A percentile compares a stretch with the other conserved stretches of the same genome.
Evolutionary conservation across 225 moss, liverwort and hornwort species (phyloP).

Genomic region (Sphagnum tenellum): DNA sequence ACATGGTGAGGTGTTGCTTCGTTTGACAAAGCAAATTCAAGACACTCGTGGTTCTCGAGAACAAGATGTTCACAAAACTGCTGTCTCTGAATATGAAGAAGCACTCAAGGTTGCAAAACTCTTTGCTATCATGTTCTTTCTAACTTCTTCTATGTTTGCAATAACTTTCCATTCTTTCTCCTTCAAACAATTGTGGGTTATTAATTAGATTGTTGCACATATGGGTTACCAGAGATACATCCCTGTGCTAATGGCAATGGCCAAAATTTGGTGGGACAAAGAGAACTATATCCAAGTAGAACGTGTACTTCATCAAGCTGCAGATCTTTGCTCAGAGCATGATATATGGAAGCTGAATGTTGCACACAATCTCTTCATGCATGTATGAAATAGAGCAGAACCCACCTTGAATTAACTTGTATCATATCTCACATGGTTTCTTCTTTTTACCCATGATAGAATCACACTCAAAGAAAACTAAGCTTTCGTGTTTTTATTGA

Average conservation of each 20-base stretch:
- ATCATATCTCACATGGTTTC: too few species aligned
- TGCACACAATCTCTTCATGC: conserved; percentile 89
- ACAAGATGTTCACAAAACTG: conserved; percentile 38
- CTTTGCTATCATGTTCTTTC: too few species aligned
- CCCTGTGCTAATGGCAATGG: conserved; percentile 85
- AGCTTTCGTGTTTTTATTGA: too few species aligned
- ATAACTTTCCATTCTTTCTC: too few species aligned
- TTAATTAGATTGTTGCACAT: background rate
- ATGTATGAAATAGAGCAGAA: conserved; percentile 14
- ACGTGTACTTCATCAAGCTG: conserved; percentile 56
- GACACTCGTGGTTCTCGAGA: conserved; percentile 38
- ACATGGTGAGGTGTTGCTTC: conserved; percentile 38
- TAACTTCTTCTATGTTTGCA: too few species aligned
- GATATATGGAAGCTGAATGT: conserved; percentile 86
- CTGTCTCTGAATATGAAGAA: conserved; percentile 46
- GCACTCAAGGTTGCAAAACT: conserved; percentile 32
- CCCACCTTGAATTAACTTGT: too few species aligned
- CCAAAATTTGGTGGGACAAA: conserved; percentile 96
- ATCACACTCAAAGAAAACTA: too few species aligned
- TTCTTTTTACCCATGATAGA: too few species aligned
- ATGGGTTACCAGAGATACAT: conserved; percentile 37
- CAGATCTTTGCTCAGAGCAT: conserved; percentile 56
- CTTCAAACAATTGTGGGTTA: too few species aligned
- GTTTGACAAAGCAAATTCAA: conserved; percentile 60
- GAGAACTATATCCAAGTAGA: conserved; percentile 76